phyloP scores from a whole-genome alignment of 1,139 yeast species.

The Saccharomycopsis hybrid region DNA sequence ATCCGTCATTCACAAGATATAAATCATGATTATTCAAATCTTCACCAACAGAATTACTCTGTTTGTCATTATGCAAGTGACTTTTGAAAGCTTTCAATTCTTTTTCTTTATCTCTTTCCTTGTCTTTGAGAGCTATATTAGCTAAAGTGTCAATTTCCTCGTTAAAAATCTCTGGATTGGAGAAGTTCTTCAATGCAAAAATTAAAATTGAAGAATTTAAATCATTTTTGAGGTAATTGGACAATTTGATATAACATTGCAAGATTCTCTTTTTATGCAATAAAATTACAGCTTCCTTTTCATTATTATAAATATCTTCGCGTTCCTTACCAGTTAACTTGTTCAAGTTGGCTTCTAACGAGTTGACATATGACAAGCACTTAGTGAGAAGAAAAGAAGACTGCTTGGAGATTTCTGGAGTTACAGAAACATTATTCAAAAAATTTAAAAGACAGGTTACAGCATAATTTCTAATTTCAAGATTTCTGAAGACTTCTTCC shows the following conservation, averaged over 20 bases:
- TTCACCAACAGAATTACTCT: conserved; percentile 7
- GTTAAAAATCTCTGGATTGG: conserved; percentile 32
- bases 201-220: conserved; percentile 40
- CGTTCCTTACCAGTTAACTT: conserved; percentile 22
- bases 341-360: conserved; percentile 23
- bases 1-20: conserved; percentile 33
- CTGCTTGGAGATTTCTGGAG: conserved; percentile 36
- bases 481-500: conserved; percentile 36
- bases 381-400: conserved; percentile 39
- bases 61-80: conserved; percentile 15
- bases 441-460: conserved; percentile 41
- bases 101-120: conserved; percentile 24
- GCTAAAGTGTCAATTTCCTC: conserved; percentile 25
- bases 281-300: conserved; percentile 24
- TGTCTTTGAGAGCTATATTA: conserved; percentile 23
- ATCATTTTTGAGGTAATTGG: conserved; percentile 36
- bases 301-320: conserved; percentile 15
- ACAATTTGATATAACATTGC: conserved; percentile 37
- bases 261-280: conserved; percentile 38
- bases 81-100: conserved; percentile 25
- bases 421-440: conserved; percentile 31
- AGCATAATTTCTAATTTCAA: conserved; percentile 43
- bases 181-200: conserved; percentile 38
- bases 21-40: conserved; percentile 24
- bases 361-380: conserved; percentile 31